Conservation (phyloP, 257 asterid genomes). For the Catharanthus roseus region DNA sequence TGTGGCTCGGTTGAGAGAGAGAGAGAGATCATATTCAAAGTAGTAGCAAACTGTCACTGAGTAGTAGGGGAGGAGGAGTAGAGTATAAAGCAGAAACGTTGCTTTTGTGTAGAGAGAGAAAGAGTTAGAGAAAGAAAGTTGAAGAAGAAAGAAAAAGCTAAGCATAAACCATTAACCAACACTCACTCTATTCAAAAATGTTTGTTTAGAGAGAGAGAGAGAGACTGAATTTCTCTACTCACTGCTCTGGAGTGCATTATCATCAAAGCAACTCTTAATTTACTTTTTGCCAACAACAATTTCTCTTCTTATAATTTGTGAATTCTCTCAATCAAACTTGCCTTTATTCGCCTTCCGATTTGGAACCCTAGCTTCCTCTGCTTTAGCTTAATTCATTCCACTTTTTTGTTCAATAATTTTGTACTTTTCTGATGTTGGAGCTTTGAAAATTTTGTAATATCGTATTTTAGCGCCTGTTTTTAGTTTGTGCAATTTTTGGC, state of each 20-base stretch:
- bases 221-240: background rate
- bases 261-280: constrained; percentile 16
- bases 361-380: constrained; percentile 1
- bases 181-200: constrained; percentile 5
- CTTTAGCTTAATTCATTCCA: background rate
- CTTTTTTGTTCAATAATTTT: constrained; percentile 1
- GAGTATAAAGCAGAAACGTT: constrained; percentile 6
- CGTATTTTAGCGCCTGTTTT: background rate
- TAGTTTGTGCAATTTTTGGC: constrained; percentile 3
- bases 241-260: constrained; percentile 13
- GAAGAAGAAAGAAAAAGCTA: background rate
- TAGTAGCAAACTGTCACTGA: constrained; percentile 2
- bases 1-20: constrained; percentile 20
- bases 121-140: no score
- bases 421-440: constrained; percentile 13
- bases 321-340: background rate
- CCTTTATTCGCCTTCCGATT: no score
- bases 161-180: no score
- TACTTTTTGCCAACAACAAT: constrained; percentile 5
- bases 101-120: constrained; percentile 4
- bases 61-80: no score
- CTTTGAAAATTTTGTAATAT: constrained; percentile 14
- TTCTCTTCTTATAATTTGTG: constrained; percentile 9
- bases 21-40: background rate
- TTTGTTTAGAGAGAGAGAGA: background rate